phyloP scores from a whole-genome alignment of 768 basidiomycete genomes.

The Mycena belliarum region DNA sequence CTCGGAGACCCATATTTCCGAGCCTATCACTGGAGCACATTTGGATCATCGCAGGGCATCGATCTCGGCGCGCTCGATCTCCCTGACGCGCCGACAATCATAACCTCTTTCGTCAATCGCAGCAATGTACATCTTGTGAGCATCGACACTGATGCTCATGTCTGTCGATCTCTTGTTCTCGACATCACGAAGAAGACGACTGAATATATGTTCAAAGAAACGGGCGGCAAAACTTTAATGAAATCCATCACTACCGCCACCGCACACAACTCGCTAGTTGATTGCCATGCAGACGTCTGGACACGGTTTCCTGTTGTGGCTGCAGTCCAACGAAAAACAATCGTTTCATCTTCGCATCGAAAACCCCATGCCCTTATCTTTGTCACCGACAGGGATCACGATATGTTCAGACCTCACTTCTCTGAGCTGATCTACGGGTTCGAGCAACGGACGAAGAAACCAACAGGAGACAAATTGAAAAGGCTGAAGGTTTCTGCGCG shows the following conservation, averaged over 20 bases:
- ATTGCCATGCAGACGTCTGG: conserved; percentile 60
- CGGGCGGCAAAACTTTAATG: conserved; percentile 27
- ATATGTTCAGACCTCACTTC: conserved; percentile 44
- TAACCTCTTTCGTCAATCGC: conserved; percentile 48
- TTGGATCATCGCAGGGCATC: conserved; percentile 53
- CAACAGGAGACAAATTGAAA: conserved; percentile 45
- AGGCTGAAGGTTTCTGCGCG: conserved; percentile 36
- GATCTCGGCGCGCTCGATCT: conserved; percentile 35
- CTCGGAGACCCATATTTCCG: conserved; percentile 27
- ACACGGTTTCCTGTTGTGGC: conserved; percentile 59
- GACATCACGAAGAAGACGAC: conserved; percentile 57
- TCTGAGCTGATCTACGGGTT: conserved; percentile 45
- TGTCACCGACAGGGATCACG: conserved; percentile 39
- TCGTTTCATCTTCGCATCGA: conserved; percentile 36
- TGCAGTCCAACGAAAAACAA: conserved; percentile 48
- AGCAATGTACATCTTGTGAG: conserved; percentile 43
- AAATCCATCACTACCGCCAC: conserved; percentile 23
- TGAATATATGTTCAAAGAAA: conserved; percentile 56
- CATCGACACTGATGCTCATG: conserved; percentile 34
- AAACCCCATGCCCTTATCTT: conserved; percentile 41
- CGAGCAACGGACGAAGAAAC: conserved; percentile 53
- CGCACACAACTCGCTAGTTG: conserved; percentile 51
- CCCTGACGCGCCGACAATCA: conserved; percentile 26
- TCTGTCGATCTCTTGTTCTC: conserved; percentile 45
- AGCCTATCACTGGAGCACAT: conserved; percentile 58